Base-by-base conservation (phyloP, 305 asterid species). In the Fraxinus platypoda region DNA sequence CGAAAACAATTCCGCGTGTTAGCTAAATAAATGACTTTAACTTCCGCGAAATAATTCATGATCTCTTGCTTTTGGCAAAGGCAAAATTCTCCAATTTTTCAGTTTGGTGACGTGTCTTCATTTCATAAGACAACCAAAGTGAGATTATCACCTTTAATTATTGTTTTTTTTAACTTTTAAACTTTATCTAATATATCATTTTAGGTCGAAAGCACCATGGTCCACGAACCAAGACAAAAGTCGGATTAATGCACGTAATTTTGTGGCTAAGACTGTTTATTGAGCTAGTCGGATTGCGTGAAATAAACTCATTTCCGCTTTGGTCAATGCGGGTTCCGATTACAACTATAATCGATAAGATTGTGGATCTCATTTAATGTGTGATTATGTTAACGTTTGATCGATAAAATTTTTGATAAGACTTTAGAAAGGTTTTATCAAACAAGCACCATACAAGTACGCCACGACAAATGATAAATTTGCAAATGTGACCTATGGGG, bases 181-280 rank as follows among this genome's bases (percentile, higher is more conserved):
- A 26, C 25, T 57, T 77, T 77, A 35, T 57, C 19, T 28, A 41
- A 26, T 57, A 8, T 43, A 31, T 46, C 37, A 57, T 13, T 68
- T 43, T n/a, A 31, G 72, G 35, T 72, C 19, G 9, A 79, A 70
- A 66, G 59, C 13, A 34, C n/a, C 34, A 13, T 13, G 57, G 19
- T 26, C n/a, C 34, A 21, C 3, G 57, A 6, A 15, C 19, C 25
- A 57, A 57, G 70, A 76, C 35, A 37, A 80, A 82, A 78, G 74
- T 57, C 64, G 79, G 52, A 41, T 41, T 3, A 9, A 66, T 30
- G 64, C 4, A 13, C 57, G 74, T 38, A 79, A 17, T 17, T 59
- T 46, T 71, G 80, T 83, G 88, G 82, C 72, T 68, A 30, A 15
- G 72, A 74, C 49, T 31, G 21, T 79, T 78, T 33, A 41, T 74